Percentiles rank a stretch among this genome's conserved stretches.
These are phyloP conservation scores for Wickerhamomyces hampshirensis DNA, from an alignment of 805 yeast genomes.

Conservation along the genomic window DNA sequence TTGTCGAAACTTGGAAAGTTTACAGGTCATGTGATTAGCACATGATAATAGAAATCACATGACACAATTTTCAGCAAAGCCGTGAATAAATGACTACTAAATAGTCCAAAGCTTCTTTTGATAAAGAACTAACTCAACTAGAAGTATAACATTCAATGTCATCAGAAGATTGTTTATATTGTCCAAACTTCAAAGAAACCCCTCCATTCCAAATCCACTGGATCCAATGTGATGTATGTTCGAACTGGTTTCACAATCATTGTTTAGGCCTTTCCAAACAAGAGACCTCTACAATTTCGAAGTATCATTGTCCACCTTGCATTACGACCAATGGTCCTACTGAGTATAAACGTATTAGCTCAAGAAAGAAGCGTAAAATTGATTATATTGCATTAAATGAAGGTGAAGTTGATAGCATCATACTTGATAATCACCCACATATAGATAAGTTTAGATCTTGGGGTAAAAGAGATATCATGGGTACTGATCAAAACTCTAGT, in stretches of 20 bases:
- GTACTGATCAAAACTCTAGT: slow-evolving; percentile 8
- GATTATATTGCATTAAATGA: slow-evolving; percentile 79
- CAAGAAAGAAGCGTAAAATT: slow-evolving; percentile 48
- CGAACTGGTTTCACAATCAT: slow-evolving; percentile 34
- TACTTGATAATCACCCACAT: slow-evolving; percentile 47
- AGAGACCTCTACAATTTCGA: slow-evolving; percentile 35
- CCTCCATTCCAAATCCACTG: slow-evolving; percentile 29
- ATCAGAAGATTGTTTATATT: slow-evolving; percentile 12
- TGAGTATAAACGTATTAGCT: slow-evolving; percentile 44
- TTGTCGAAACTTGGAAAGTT: no score
- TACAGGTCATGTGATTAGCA: no score
- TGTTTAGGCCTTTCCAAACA: slow-evolving; percentile 39
- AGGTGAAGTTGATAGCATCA: slow-evolving; percentile 43
- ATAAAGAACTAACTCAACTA: no score
- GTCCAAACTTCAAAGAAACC: slow-evolving; percentile 4
- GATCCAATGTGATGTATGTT: slow-evolving; percentile 61
- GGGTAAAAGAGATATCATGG: slow-evolving; percentile 1
- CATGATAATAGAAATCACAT: no score
- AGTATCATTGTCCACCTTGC: slow-evolving; percentile 56
- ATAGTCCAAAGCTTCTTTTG: no score
- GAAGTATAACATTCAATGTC: neutral
- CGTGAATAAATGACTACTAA: neutral
- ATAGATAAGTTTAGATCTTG: slow-evolving; percentile 26
- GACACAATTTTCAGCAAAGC: no score
- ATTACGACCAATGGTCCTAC: slow-evolving; percentile 42